Evolutionary conservation across 441 rosid genomes (phyloP), one percentile per base, ranked within the genome.

Genomic region (Populus hybrid): DNA sequence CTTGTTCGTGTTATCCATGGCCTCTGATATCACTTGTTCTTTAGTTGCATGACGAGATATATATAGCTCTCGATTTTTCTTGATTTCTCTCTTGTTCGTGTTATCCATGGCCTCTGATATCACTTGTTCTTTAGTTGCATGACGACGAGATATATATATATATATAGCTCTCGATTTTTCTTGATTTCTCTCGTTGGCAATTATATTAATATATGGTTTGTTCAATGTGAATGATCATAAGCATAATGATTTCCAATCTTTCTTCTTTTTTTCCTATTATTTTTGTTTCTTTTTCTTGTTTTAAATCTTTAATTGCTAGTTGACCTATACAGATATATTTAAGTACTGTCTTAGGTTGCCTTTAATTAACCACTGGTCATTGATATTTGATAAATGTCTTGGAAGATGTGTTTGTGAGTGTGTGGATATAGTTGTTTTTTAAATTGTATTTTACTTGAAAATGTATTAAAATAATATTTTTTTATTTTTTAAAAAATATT

Each of bases 401-500:
- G 3, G 7, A 7, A 0, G 0, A 0, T 29, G 5, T 4, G 33
- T 31, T 31, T 31, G 33, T 0, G 0, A 31, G 33, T 0, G 1
- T 28, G 3, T 28, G 0, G 3, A 2, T 28, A 4, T 31, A 0
- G 1, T 2, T 29, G 0, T 29, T 29, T 31, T 31, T 31, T 4
- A 4, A 31, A 31, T 1, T 33, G 1, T 6, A 1, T 33, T 33
- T 33, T 33, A 1, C 0, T 33, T 1, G 0, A 33, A 33, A 1
- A 33, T 33, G 1, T 6, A 33, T 33, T 33, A 33, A 33, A 33
- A 33, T 33, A 33, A 33, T 33, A 33, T 33, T 33, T 33, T 33
- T 6, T 33, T 6, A 33, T 33, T 33, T 29, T 33, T 33, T 0
- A 33, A 33, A 33, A 33, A 6, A 0, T 33, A 33, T 33, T 6